Percentiles rank a stretch among this genome's conserved stretches.
Evolutionary conservation across 805 yeast genomes (phyloP).

Genomic region (Candida palmyrensis): DNA sequence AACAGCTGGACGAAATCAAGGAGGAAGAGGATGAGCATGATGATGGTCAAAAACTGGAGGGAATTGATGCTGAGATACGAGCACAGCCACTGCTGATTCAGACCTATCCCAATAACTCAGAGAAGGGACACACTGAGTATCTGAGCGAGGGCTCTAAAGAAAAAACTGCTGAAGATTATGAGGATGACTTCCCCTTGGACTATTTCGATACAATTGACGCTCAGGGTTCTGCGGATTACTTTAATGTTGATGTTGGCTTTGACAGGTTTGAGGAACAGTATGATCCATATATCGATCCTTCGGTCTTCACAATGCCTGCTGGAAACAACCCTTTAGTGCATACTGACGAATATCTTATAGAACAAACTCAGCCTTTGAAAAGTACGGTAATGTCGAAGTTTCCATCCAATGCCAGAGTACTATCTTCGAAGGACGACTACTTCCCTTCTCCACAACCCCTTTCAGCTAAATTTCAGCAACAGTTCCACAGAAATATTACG

Average conservation of each 20-base stretch:
- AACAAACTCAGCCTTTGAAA: slow-evolving; percentile 44
- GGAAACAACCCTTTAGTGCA: slow-evolving; percentile 31
- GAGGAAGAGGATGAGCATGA: slow-evolving; percentile 1
- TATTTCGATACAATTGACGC: slow-evolving; percentile 47
- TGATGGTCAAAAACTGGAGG: no score
- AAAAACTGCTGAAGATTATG: slow-evolving; percentile 34
- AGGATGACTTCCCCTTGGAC: slow-evolving; percentile 70
- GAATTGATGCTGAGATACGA: no score
- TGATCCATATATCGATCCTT: slow-evolving; percentile 14
- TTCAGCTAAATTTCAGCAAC: slow-evolving; percentile 19
- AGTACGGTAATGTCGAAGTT: slow-evolving; percentile 19
- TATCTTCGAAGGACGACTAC: slow-evolving; percentile 15
- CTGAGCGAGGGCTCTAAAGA: slow-evolving; percentile 18
- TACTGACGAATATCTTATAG: slow-evolving; percentile 46
- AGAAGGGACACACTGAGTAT: slow-evolving; percentile 10
- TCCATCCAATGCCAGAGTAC: slow-evolving; percentile 8
- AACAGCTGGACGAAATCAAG: slow-evolving; percentile 9
- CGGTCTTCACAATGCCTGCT: slow-evolving; percentile 10
- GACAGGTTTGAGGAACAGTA: slow-evolving; percentile 14
- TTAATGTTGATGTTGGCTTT: slow-evolving; percentile 15
- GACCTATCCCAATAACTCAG: not conserved
- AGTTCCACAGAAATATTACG: slow-evolving; percentile 11
- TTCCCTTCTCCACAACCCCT: slow-evolving; percentile 15
- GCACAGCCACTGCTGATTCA: no score
- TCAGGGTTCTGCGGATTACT: slow-evolving; percentile 8